Percentiles rank a stretch among this genome's conserved stretches.
phyloP scores from a whole-genome alignment of 768 basidiomycete genomes.

The Crassisporium funariophilum region DNA sequence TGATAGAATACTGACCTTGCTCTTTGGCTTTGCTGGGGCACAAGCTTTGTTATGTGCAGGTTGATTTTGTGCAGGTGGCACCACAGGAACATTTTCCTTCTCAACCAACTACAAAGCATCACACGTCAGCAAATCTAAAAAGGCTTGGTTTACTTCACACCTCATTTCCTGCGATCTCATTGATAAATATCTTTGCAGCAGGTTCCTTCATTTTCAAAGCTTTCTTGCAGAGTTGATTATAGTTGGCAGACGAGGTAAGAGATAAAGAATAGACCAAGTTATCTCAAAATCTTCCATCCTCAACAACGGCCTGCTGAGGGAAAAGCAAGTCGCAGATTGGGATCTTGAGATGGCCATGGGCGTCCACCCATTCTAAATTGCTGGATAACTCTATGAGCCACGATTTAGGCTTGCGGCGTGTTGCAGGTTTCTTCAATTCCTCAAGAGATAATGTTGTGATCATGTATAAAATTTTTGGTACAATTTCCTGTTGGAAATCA shows the following conservation, averaged over 20 bases:
- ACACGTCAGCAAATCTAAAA: background rate
- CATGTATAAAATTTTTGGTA: conserved; percentile 10
- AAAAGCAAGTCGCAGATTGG: conserved; percentile 1
- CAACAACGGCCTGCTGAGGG: background rate
- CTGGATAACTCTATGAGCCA: conserved; percentile 1
- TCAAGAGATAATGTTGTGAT: conserved; percentile 9
- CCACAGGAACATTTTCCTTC: conserved; percentile 8
- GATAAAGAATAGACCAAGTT: background rate
- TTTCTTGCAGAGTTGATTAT: conserved; percentile 1
- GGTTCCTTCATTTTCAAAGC: background rate
- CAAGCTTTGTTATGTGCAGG: background rate
- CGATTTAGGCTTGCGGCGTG: conserved; percentile 5
- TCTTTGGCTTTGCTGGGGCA: conserved; percentile 3
- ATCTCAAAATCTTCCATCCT: background rate
- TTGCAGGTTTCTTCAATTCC: conserved; percentile 5
- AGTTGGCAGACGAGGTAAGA: background rate
- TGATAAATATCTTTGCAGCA: background rate
- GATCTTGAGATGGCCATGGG: conserved; percentile 7
- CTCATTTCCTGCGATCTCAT: background rate
- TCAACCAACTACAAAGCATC: background rate
- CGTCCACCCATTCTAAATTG: conserved; percentile 10
- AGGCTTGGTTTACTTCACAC: background rate
- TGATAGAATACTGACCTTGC: background rate
- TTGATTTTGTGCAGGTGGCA: background rate
- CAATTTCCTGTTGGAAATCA: background rate